phyloP scores from a whole-genome alignment of 768 basidiomycete genomes.

The Rhodotorula babjevae region DNA sequence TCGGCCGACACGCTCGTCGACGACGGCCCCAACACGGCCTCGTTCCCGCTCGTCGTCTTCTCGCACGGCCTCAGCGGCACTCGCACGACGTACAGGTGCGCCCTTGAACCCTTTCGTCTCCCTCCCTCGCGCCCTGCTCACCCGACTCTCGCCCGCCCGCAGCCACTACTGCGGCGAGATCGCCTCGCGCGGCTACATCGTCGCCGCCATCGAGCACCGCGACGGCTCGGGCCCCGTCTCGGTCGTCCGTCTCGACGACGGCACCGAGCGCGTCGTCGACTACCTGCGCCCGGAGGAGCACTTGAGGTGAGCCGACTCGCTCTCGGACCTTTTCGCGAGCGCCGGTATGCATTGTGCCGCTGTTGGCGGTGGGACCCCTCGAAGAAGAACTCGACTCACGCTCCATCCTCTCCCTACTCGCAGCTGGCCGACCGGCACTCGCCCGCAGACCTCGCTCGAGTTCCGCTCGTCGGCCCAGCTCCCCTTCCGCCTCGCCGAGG shows the following conservation, averaged over 20 bases:
- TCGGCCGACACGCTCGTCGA: not conserved
- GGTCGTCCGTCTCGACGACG: constrained; percentile 50
- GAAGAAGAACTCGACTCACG: not conserved
- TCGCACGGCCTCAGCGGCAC: constrained; percentile 78
- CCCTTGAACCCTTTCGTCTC: constrained; percentile 49
- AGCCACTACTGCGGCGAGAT: constrained; percentile 63
- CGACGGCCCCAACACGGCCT: not conserved
- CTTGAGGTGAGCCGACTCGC: constrained; percentile 48
- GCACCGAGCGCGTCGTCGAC: constrained; percentile 46
- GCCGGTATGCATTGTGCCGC: not conserved
- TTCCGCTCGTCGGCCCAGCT: constrained; percentile 65
- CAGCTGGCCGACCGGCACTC: constrained; percentile 29
- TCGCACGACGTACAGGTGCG: constrained; percentile 57
- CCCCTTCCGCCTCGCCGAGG: constrained; percentile 62
- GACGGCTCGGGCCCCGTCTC: constrained; percentile 67
- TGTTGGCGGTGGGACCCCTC: too few relatives aligned
- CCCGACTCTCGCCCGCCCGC: not conserved
- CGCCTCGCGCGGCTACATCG: constrained; percentile 73
- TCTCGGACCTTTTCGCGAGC: constrained; percentile 21
- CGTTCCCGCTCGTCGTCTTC: constrained; percentile 66
- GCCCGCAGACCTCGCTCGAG: constrained; percentile 48
- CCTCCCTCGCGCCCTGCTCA: not conserved
- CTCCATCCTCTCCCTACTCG: not conserved
- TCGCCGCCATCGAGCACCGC: constrained; percentile 74
- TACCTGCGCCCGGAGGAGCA: constrained; percentile 58